Evolutionary conservation across 2,329 filamentous ascomycete species (phyloP).

Genomic region (Dactylella cylindrospora): DNA sequence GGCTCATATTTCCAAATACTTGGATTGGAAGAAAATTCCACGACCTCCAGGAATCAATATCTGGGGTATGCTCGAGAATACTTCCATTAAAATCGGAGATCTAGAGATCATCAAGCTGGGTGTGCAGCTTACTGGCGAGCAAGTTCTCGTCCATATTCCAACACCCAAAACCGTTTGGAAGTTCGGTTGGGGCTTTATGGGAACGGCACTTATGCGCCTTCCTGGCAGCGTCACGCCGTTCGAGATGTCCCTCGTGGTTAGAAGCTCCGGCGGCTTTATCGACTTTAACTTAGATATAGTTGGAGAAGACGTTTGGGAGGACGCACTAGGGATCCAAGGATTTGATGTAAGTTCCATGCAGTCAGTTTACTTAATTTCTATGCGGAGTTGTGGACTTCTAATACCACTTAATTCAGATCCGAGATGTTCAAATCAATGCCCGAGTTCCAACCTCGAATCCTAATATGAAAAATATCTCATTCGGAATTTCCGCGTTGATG

Average conservation of each 20-base stretch:
- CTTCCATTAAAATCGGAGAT: slow-evolving; percentile 3
- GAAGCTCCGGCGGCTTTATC: not conserved
- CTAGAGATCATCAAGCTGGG: not conserved
- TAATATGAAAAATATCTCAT: slow-evolving; percentile 2
- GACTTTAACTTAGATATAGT: slow-evolving; percentile 1
- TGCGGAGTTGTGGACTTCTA: no score
- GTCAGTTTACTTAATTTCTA: not conserved
- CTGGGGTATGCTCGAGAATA: slow-evolving; percentile 14
- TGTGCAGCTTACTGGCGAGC: not conserved
- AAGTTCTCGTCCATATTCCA: not conserved
- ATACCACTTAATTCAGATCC: not conserved
- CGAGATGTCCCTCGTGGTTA: slow-evolving; percentile 1
- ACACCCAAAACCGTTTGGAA: not conserved
- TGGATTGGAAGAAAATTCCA: not conserved
- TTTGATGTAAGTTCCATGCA: slow-evolving; percentile 2
- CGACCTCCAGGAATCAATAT: slow-evolving; percentile 1
- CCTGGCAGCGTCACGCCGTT: slow-evolving; percentile 10
- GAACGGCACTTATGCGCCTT: slow-evolving; percentile 2
- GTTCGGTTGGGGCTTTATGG: slow-evolving; percentile 12
- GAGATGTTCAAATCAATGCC: slow-evolving; percentile 7
- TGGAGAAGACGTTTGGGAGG: slow-evolving; percentile 7
- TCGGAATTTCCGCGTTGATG: slow-evolving; percentile 3
- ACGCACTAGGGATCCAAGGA: slow-evolving; percentile 3
- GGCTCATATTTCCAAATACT: not conserved
- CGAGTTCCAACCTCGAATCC: not conserved